Base-by-base conservation (phyloP, 805 yeast species). In the Wickerhamomyces silvicola region DNA sequence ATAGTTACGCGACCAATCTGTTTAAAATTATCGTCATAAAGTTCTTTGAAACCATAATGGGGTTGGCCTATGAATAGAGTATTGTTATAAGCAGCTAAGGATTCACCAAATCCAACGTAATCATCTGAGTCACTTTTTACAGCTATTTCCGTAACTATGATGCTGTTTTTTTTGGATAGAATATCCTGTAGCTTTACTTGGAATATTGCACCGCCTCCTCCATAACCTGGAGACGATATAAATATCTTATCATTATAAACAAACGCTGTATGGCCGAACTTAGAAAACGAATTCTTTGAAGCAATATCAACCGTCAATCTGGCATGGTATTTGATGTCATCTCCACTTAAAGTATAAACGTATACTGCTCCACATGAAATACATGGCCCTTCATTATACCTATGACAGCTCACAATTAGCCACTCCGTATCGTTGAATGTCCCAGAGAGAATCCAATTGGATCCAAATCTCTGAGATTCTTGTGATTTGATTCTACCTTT, bases 161-260 rank as follows among this genome's bases (percentile, higher is more conserved):
- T 4, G 27, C 11, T 8, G 27, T 45, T 33, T 15, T 41, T 39
- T 6, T 41, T 10, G 10, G 27, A 19, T 15, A 37, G 24, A 11
- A 48, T 24, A 14, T 40, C 43, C 30, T 24, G 22, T 31, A 68
- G 35, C 3, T 52, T 34, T 2, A 70, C 34, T 22, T 45, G 42
- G 67, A 75, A 76, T 4, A 77, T 52, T 1, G 68, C 66, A 18
- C 51, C 51, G 21, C 19, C 31, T 4, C 2, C 8, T 1, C 77
- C 79, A 33, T 50, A 49, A 3, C 70, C 71, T 1, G 73, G 70
- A 0, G 75, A 63, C 0, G 73, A 57, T 3, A 70, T 43, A 30
- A 54, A 55, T 15, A 70, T 43, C 7, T 14, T 12, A 6, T 43
- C 39, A 11, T 41, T 40, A 15, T 40, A 32, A 1, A 22, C 31